phyloP scores from a whole-genome alignment of 2,329 filamentous ascomycete species.

The Cadophora malorum region DNA sequence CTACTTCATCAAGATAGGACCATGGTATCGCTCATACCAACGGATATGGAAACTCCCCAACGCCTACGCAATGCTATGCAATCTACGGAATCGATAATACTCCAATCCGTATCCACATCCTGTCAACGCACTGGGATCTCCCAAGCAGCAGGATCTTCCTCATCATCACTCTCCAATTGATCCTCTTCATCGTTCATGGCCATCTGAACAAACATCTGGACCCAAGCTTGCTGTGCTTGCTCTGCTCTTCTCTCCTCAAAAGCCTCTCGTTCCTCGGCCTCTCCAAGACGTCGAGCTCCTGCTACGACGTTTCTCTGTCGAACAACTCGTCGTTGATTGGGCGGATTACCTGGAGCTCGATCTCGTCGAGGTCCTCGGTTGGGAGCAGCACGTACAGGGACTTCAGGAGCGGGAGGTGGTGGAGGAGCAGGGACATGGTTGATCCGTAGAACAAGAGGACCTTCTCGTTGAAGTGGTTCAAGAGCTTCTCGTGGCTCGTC shows the following conservation, averaged over 20 bases:
- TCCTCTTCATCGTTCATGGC: slow-evolving; percentile 46
- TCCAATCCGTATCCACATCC: slow-evolving; percentile 11
- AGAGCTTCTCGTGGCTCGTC: slow-evolving; percentile 24
- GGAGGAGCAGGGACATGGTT: slow-evolving; percentile 40
- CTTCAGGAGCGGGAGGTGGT: slow-evolving; percentile 33
- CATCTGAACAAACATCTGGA: slow-evolving; percentile 46
- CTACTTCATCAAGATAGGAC: background rate
- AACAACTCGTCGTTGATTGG: slow-evolving; percentile 9
- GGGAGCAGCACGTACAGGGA: slow-evolving; percentile 32
- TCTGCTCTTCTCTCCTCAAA: slow-evolving; percentile 25
- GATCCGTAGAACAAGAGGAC: slow-evolving; percentile 45
- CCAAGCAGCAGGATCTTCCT: slow-evolving; percentile 54
- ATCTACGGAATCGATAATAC: background rate
- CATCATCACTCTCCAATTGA: slow-evolving; percentile 50
- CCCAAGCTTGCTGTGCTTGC: slow-evolving; percentile 42
- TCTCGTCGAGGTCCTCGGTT: slow-evolving; percentile 18
- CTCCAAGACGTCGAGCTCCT: slow-evolving; percentile 25
- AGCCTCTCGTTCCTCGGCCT: slow-evolving; percentile 22
- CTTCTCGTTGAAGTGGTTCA: slow-evolving; percentile 41
- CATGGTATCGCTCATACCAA: background rate
- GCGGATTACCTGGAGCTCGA: slow-evolving; percentile 21
- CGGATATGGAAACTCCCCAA: background rate
- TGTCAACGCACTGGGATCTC: slow-evolving; percentile 45
- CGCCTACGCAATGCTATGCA: slow-evolving; percentile 9
- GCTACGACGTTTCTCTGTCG: slow-evolving; percentile 10